These are phyloP conservation scores for Protomyces gravidus DNA, from an alignment of 1,139 yeast genomes.

Conservation along the genomic window DNA sequence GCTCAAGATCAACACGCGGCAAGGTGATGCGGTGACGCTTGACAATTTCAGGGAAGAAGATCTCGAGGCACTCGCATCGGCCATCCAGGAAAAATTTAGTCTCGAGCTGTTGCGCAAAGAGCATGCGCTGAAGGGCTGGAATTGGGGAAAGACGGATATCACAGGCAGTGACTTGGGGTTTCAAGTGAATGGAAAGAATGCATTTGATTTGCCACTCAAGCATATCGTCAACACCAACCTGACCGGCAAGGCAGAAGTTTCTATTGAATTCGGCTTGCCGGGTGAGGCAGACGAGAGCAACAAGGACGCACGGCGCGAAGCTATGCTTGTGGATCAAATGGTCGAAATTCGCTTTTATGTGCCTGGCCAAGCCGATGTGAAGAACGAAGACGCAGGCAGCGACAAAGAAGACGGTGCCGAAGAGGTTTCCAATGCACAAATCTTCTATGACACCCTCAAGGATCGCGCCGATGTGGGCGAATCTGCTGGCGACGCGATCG, in stretches of 20 bases:
- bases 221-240: conserved; percentile 81
- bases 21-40: conserved; percentile 75
- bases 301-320: conserved; percentile 25
- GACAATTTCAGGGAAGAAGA: conserved; percentile 90
- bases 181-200: conserved; percentile 80
- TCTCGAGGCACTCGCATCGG: conserved; percentile 72
- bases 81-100: conserved; percentile 70
- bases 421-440: conserved; percentile 33
- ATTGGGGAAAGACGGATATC: conserved; percentile 93
- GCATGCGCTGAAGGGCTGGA: conserved; percentile 96
- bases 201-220: conserved; percentile 82
- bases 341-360: conserved; percentile 91
- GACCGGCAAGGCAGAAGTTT: conserved; percentile 89
- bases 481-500: conserved; percentile 95
- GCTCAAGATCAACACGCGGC: conserved; percentile 79
- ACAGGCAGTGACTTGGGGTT: conserved; percentile 88
- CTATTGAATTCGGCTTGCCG: conserved; percentile 62
- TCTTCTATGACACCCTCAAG: conserved; percentile 62
- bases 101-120: conserved; percentile 74
- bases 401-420: conserved; percentile 36
- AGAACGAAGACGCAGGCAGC: conserved; percentile 43
- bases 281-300: conserved; percentile 57
- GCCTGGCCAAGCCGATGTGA: conserved; percentile 63
- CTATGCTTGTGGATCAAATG: conserved; percentile 57
- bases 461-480: conserved; percentile 96